Base-by-base conservation (phyloP, 495 filamentous ascomycete genomes). In the Annulohypoxylon maeteangense region DNA sequence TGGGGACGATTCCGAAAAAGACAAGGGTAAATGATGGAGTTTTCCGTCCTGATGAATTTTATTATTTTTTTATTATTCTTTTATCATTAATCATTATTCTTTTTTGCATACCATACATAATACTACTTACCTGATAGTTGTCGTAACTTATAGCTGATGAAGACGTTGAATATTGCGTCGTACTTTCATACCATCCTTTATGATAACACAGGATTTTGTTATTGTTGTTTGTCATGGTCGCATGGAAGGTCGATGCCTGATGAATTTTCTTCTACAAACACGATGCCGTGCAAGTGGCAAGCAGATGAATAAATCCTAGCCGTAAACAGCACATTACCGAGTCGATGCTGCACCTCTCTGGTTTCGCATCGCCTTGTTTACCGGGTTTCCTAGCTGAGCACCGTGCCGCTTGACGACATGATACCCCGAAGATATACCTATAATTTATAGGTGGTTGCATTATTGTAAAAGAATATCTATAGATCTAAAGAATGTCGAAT, bases 341-440 rank as follows among this genome's bases (percentile, higher is more conserved):
- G 53, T n/a, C 68, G 57, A 66, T 57, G 57, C 57, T 48, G 58
- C 62, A 71, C 42, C 53, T 64, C 48, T 53, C 53, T 69, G 18
- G 23, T 51, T 53, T 18, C 34, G 27, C 12, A 20, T 40, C 12
- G 56, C 59, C 27, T 40, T 68, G 7, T 31, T 16, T 68, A 61
- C 65, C 65, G 65, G 70, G 65, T 72, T 68, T 64, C 70, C 70
- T 66, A 66, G 29, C 62, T 69, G 56, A 69, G 65, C 68, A 64
- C 65, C 42, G 70, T 58, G 70, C 70, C 70, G 62, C 65, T 27
- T 34, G 27, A 61, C 34, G 36, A 40, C 70, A 69, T 69, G 23
- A 27, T 27, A 25, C 12, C 14, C 29, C 18, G 53, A 54, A 25
- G 14, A 31, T 27, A 50, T 40, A 58, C 38, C n/a, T n/a, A n/a